Conservation (phyloP, 2,329 filamentous ascomycete genomes). For the Xylariales sp. region DNA sequence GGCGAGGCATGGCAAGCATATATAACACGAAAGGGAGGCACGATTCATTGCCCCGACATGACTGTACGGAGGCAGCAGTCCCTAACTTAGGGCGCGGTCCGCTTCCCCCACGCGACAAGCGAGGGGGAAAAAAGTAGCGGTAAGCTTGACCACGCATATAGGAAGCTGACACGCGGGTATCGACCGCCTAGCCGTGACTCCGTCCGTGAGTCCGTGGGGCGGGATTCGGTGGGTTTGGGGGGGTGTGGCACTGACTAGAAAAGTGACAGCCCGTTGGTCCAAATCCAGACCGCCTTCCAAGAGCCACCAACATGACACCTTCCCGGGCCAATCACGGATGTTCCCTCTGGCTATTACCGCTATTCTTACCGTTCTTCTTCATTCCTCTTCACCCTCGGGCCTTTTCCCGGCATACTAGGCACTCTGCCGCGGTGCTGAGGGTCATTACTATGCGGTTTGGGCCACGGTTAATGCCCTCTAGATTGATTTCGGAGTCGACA, state of each 20-base stretch:
- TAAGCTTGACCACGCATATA: constrained; percentile 6
- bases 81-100: background rate
- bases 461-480: no score
- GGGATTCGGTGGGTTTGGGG: background rate
- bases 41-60: constrained; percentile 6
- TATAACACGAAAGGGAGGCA: constrained; percentile 7
- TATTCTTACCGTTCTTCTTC: constrained; percentile 1
- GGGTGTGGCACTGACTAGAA: constrained; percentile 5
- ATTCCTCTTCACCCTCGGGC: background rate
- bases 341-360: background rate
- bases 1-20: constrained; percentile 7
- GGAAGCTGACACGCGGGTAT: constrained; percentile 9
- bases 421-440: constrained; percentile 3
- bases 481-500: no score
- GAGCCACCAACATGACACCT: background rate
- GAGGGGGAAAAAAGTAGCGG: constrained; percentile 6
- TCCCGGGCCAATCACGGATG: constrained; percentile 4
- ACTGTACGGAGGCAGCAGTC: constrained; percentile 2
- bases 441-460: no score
- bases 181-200: constrained; percentile 6
- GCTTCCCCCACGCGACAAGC: constrained; percentile 1
- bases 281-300: constrained; percentile 1
- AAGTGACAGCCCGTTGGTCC: constrained; percentile 1
- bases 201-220: constrained; percentile 1
- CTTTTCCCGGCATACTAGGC: constrained; percentile 2